Conservation (phyloP, 2,329 filamentous ascomycete genomes). For the Pseudonectria foliicola region DNA sequence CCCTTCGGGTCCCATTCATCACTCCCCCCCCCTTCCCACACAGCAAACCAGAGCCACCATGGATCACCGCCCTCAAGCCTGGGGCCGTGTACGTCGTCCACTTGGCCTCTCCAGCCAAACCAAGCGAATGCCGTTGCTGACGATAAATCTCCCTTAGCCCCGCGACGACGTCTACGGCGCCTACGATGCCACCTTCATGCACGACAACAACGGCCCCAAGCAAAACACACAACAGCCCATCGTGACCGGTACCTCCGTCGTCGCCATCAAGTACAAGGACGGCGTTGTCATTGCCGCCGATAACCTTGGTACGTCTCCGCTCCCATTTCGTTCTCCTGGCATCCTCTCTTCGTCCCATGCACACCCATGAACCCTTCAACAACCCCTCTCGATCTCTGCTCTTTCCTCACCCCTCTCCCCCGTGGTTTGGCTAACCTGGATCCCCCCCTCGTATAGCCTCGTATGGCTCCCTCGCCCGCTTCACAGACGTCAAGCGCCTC, state of each 20-base stretch:
- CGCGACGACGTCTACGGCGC: conserved; percentile 94
- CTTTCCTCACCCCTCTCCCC: too few species aligned
- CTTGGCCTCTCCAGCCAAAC: conserved; percentile 8
- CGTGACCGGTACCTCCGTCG: conserved; percentile 92
- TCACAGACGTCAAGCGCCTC: conserved; percentile 93
- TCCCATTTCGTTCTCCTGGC: conserved; percentile 1
- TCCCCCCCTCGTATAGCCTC: conserved; percentile 59
- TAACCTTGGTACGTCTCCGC: conserved; percentile 66
- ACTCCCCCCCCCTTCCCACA: conserved; percentile 1
- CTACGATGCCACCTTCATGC: conserved; percentile 84
- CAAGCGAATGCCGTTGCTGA: conserved; percentile 9
- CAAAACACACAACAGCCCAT: conserved; percentile 88
- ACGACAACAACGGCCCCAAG: conserved; percentile 58
- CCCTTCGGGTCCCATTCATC: too few species aligned
- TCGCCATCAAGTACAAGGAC: conserved; percentile 92
- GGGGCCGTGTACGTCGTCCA: conserved; percentile 56
- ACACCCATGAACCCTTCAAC: neutral
- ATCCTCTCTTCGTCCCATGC: neutral
- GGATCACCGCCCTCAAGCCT: conserved; percentile 67
- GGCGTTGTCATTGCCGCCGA: conserved; percentile 96
- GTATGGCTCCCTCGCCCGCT: conserved; percentile 93
- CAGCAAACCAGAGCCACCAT: conserved; percentile 32
- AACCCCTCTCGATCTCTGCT: too few species aligned
- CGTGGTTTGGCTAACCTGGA: too few species aligned
- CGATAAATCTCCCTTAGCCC: conserved; percentile 50